phyloP scores from a whole-genome alignment of 495 filamentous ascomycete genomes.

The Pseudevernia furfuracea region DNA sequence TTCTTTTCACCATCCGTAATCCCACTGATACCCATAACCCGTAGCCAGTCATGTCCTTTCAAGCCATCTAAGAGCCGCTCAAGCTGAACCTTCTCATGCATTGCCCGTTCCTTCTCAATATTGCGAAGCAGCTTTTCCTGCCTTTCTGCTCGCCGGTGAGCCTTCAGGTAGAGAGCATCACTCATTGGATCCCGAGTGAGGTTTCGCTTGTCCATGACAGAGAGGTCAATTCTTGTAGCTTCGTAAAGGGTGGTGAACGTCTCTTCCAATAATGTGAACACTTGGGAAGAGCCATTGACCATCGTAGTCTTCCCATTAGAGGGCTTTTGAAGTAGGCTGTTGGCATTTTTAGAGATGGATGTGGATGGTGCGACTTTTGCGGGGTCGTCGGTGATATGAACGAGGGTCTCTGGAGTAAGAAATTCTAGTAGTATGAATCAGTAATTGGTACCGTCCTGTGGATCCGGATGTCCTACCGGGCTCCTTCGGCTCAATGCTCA shows the following conservation, averaged over 20 bases:
- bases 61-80: constrained; percentile 80
- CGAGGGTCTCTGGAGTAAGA: constrained; percentile 38
- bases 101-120: constrained; percentile 81
- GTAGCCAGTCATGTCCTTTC: constrained; percentile 86
- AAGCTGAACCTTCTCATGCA: constrained; percentile 85
- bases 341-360: constrained; percentile 31
- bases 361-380: constrained; percentile 28
- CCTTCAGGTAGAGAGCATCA: constrained; percentile 57
- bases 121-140: constrained; percentile 89
- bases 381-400: constrained; percentile 42
- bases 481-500: constrained; percentile 71
- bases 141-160: constrained; percentile 73
- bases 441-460: neutral
- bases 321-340: constrained; percentile 15
- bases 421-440: constrained; percentile 32
- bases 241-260: constrained; percentile 37
- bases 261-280: constrained; percentile 26
- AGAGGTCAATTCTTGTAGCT: constrained; percentile 49
- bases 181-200: constrained; percentile 55
- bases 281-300: constrained; percentile 18
- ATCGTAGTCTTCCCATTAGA: neutral
- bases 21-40: constrained; percentile 83
- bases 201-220: constrained; percentile 40
- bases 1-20: constrained; percentile 77
- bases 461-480: constrained; percentile 49